Percentiles rank a stretch among this genome's conserved stretches.
Conservation (phyloP, 129 eudicot genomes). For the Arctium minus region DNA sequence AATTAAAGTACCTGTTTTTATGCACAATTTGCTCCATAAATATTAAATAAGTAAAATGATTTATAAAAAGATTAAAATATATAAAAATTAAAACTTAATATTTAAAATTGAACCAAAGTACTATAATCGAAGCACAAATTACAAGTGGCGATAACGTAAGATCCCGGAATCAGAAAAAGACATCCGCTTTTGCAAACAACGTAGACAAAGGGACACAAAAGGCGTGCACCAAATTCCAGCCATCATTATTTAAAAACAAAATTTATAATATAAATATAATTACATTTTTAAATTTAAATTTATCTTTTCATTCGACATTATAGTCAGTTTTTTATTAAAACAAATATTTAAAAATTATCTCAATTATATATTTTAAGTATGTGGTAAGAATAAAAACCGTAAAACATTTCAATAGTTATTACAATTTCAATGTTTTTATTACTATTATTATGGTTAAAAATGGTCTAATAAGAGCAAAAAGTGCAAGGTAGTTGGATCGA, state of each 20-base stretch:
- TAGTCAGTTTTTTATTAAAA: too few relatives aligned
- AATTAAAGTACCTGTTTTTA: background rate
- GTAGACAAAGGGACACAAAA: conserved; percentile 29
- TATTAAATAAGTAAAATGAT: too few relatives aligned
- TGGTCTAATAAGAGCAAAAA: background rate
- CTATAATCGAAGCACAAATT: background rate
- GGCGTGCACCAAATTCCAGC: conserved; percentile 15
- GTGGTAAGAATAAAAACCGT: background rate
- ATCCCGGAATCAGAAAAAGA: conserved; percentile 21
- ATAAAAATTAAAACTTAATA: background rate
- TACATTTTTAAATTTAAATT: background rate
- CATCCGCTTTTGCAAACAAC: conserved; percentile 18
- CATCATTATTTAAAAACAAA: conserved; percentile 2
- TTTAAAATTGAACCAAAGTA: background rate
- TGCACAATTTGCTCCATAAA: background rate
- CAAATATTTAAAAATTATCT: too few relatives aligned
- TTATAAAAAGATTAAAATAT: too few relatives aligned
- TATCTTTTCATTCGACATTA: too few relatives aligned
- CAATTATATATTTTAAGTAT: background rate
- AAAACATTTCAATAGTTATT: background rate
- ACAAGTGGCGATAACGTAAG: conserved; percentile 8
- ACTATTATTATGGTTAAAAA: background rate
- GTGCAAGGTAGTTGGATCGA: conserved; percentile 26
- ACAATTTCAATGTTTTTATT: background rate
- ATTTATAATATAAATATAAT: too few relatives aligned